phyloP scores from a whole-genome alignment of 805 yeast species.

The Kurtzmaniella fragi region DNA sequence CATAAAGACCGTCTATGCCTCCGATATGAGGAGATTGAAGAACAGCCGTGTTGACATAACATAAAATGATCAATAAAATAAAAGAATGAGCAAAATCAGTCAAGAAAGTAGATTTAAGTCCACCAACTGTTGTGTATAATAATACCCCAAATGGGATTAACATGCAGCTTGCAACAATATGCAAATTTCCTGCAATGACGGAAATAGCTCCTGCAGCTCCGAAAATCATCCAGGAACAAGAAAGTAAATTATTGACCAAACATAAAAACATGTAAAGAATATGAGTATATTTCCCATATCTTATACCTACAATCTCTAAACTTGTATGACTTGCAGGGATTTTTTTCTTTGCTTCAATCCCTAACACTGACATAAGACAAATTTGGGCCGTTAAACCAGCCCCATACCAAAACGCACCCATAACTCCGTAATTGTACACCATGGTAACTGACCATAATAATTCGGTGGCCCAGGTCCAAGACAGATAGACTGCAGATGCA shows the following conservation, averaged over 20 bases:
- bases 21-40: slow-evolving; percentile 20
- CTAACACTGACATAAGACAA: slow-evolving; percentile 18
- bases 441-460: slow-evolving; percentile 19
- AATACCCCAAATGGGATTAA: slow-evolving; percentile 34
- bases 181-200: slow-evolving; percentile 21
- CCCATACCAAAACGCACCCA: slow-evolving; percentile 18
- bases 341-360: slow-evolving; percentile 23
- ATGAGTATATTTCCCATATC: slow-evolving; percentile 21
- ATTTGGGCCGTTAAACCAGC: slow-evolving; percentile 24
- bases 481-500: slow-evolving; percentile 19
- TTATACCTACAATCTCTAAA: slow-evolving; percentile 23
- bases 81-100: slow-evolving; percentile 38
- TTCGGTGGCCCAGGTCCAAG: slow-evolving; percentile 28
- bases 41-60: slow-evolving; percentile 22
- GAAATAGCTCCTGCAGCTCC: slow-evolving; percentile 24
- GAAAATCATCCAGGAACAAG: slow-evolving; percentile 22
- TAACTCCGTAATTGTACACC: slow-evolving; percentile 22
- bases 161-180: slow-evolving; percentile 23
- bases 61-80: slow-evolving; percentile 18
- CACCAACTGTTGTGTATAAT: slow-evolving; percentile 46
- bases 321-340: slow-evolving; percentile 24
- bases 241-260: slow-evolving; percentile 18
- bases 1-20: slow-evolving; percentile 23
- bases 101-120: slow-evolving; percentile 46
- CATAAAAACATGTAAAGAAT: slow-evolving; percentile 19